Evolutionary conservation across 805 yeast genomes (phyloP).

Genomic region (Starmerella potacharoeniae): DNA sequence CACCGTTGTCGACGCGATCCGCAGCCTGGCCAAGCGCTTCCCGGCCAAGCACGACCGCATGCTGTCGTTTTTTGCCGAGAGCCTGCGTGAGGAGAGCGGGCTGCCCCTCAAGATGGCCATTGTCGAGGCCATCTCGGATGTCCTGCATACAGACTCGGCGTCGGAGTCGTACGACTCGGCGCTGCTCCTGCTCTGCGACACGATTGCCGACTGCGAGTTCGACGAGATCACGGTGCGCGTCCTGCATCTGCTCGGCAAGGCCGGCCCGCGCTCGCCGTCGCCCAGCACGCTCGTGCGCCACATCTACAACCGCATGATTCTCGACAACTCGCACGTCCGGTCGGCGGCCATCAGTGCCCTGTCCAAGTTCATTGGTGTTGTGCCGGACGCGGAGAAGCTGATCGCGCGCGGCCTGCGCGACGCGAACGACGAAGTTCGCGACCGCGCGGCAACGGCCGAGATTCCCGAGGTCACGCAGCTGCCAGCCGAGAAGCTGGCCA

Average conservation of each 20-base stretch:
- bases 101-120: slow-evolving; percentile 73
- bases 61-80: slow-evolving; percentile 68
- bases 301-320: slow-evolving; percentile 90
- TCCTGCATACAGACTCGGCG: slow-evolving; percentile 42
- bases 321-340: slow-evolving; percentile 89
- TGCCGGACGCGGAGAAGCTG: slow-evolving; percentile 62
- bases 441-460: slow-evolving; percentile 82
- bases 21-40: slow-evolving; percentile 83
- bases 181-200: slow-evolving; percentile 82
- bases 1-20: slow-evolving; percentile 89
- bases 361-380: slow-evolving; percentile 75
- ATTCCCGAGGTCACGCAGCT: slow-evolving; percentile 39
- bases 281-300: slow-evolving; percentile 91
- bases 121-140: slow-evolving; percentile 85
- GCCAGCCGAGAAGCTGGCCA: slow-evolving; percentile 58
- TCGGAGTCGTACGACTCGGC: slow-evolving; percentile 35
- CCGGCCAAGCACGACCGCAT: slow-evolving; percentile 79
- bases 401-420: slow-evolving; percentile 77
- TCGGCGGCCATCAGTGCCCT: slow-evolving; percentile 91
- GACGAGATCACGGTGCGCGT: slow-evolving; percentile 90
- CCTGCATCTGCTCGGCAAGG: slow-evolving; percentile 81
- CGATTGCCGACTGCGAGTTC: slow-evolving; percentile 95
- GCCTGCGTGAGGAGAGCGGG: slow-evolving; percentile 85
- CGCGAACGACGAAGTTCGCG: slow-evolving; percentile 94
- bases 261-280: slow-evolving; percentile 77